These are phyloP conservation scores for Boletus pseudopeckii DNA, from an alignment of 768 basidiomycete genomes.

Conservation along the genomic window DNA sequence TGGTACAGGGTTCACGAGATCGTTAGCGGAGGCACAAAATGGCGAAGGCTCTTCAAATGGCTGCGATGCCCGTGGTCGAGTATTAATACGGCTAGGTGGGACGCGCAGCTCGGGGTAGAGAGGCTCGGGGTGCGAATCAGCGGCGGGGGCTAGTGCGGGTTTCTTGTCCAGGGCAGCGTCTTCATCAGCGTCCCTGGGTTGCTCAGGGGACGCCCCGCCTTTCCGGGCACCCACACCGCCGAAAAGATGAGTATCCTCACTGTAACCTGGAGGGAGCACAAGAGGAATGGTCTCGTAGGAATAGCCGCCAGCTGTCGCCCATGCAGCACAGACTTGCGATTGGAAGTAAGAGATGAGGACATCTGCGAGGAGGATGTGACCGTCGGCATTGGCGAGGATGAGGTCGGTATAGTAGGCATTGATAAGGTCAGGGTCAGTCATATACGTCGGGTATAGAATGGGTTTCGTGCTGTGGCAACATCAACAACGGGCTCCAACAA, in stretches of 20 bases:
- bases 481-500: background rate
- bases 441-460: conserved; percentile 77
- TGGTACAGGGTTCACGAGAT: conserved; percentile 96
- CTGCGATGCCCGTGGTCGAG: conserved; percentile 48
- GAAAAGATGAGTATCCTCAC: conserved; percentile 57
- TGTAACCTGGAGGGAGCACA: conserved; percentile 38
- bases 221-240: conserved; percentile 84
- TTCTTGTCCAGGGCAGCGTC: conserved; percentile 32
- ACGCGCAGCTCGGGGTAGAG: conserved; percentile 41
- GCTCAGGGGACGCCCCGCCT: conserved; percentile 57
- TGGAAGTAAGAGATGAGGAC: conserved; percentile 90
- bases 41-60: conserved; percentile 86
- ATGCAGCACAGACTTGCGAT: conserved; percentile 81
- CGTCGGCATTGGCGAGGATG: conserved; percentile 72
- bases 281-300: conserved; percentile 57
- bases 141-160: conserved; percentile 6
- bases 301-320: conserved; percentile 68
- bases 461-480: conserved; percentile 61
- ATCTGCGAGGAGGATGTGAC: conserved; percentile 88
- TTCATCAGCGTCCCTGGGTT: conserved; percentile 31
- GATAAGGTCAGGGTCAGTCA: conserved; percentile 63
- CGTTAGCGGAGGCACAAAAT: conserved; percentile 94
- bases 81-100: conserved; percentile 70
- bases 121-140: conserved; percentile 16
- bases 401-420: conserved; percentile 78